These are phyloP conservation scores for Hypoxylon cercidicola DNA, from an alignment of 495 filamentous ascomycete genomes.

Conservation along the genomic window DNA sequence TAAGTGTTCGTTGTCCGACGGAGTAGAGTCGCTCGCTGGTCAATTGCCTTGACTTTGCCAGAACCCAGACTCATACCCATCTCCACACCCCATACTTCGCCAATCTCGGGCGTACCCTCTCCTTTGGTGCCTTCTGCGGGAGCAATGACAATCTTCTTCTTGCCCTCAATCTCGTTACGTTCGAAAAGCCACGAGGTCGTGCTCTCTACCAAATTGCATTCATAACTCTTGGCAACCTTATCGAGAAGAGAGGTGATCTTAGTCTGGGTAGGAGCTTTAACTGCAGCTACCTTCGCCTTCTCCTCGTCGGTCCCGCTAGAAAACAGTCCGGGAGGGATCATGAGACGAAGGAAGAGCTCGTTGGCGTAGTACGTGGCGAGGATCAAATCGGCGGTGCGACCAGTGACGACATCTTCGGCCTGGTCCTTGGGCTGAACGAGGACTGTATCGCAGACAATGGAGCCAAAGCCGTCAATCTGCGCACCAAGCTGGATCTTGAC, in stretches of 20 bases:
- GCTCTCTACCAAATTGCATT: slow-evolving; percentile 93
- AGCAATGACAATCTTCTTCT: slow-evolving; percentile 96
- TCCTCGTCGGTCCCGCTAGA: slow-evolving; percentile 89
- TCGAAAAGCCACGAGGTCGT: slow-evolving; percentile 97
- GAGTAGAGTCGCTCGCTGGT: slow-evolving; percentile 89
- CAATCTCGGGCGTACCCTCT: slow-evolving; percentile 88
- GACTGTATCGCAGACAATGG: slow-evolving; percentile 94
- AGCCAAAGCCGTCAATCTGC: slow-evolving; percentile 96
- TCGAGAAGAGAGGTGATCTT: slow-evolving; percentile 87
- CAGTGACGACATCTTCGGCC: slow-evolving; percentile 67
- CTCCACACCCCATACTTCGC: slow-evolving; percentile 98
- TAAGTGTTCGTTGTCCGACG: slow-evolving; percentile 91
- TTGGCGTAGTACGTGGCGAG: slow-evolving; percentile 95
- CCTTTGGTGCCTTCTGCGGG: slow-evolving; percentile 89
- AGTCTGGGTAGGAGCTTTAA: slow-evolving; percentile 81
- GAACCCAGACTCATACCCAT: slow-evolving; percentile 88
- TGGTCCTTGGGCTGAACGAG: slow-evolving; percentile 70
- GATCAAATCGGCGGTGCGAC: slow-evolving; percentile 84
- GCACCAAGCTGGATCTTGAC: slow-evolving; percentile 97
- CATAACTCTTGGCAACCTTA: slow-evolving; percentile 91
- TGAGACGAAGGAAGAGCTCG: slow-evolving; percentile 89
- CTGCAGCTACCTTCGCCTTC: slow-evolving; percentile 87
- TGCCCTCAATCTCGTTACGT: slow-evolving; percentile 95
- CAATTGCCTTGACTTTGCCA: slow-evolving; percentile 91
- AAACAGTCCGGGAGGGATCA: slow-evolving; percentile 87